These are phyloP conservation scores for Sextonia rubra DNA, from an alignment of 164 flowering plant genomes.

Conservation along the genomic window DNA sequence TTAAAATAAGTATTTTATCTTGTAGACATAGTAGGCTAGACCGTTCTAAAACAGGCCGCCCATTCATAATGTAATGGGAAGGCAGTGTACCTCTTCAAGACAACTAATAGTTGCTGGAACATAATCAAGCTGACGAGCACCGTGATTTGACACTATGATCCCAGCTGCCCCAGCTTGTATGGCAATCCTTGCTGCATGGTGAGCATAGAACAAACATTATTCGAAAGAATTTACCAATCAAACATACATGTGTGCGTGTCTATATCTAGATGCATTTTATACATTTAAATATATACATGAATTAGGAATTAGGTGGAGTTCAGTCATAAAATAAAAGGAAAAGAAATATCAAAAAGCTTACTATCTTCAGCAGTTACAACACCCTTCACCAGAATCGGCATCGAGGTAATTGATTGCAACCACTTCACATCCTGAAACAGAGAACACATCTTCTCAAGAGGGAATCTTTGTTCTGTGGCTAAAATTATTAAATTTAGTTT, in stretches of 20 bases:
- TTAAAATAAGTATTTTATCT: too few species aligned
- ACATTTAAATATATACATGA: too few species aligned
- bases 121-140: conserved; percentile 94
- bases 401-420: conserved; percentile 77
- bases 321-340: background rate
- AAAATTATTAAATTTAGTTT: background rate
- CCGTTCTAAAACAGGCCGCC: background rate
- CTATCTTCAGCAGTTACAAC: conserved; percentile 90
- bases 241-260: too few species aligned
- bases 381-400: conserved; percentile 93
- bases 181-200: conserved; percentile 59
- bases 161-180: conserved; percentile 82
- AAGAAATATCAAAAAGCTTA: conserved; percentile 22
- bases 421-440: conserved; percentile 76
- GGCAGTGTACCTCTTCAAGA: conserved; percentile 68
- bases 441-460: conserved; percentile 3
- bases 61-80: background rate
- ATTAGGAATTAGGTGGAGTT: background rate
- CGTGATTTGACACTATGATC: conserved; percentile 93
- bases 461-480: background rate
- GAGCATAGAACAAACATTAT: background rate
- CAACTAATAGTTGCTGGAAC: conserved; percentile 77
- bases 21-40: too few species aligned
- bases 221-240: too few species aligned
- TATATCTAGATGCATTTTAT: too few species aligned